Conservation (phyloP, 2,329 filamentous ascomycete species). For the Aspergillus cejpii region DNA sequence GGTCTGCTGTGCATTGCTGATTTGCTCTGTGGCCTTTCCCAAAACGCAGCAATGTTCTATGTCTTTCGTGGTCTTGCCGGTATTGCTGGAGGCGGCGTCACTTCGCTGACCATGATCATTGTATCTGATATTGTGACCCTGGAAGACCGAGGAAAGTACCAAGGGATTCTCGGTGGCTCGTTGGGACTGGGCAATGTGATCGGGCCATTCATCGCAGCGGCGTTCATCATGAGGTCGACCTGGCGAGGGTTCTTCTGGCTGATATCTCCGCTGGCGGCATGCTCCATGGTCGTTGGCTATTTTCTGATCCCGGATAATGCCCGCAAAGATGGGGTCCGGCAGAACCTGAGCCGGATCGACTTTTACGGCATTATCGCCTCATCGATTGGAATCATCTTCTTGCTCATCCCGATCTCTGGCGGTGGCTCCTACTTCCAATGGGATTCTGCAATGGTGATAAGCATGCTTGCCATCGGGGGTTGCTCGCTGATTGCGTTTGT, state of each 20-base stretch:
- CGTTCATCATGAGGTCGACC: constrained; percentile 39
- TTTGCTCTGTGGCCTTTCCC: constrained; percentile 53
- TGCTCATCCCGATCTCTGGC: constrained; percentile 59
- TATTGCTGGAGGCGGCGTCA: constrained; percentile 57
- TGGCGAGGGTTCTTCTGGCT: constrained; percentile 48
- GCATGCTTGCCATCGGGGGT: constrained; percentile 50
- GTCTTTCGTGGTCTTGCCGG: constrained; percentile 55
- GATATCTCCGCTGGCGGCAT: constrained; percentile 47
- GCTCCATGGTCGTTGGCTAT: constrained; percentile 44
- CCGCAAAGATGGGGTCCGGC: constrained; percentile 41
- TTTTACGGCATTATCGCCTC: constrained; percentile 52
- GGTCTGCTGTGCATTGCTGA: constrained; percentile 51
- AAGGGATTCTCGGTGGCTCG: constrained; percentile 43
- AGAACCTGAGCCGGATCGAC: constrained; percentile 53
- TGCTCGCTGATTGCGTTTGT: constrained; percentile 46
- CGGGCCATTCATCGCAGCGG: constrained; percentile 45
- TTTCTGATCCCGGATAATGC: constrained; percentile 50
- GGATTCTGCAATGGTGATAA: constrained; percentile 53
- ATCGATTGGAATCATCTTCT: constrained; percentile 51
- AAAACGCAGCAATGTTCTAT: constrained; percentile 54
- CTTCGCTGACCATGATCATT: constrained; percentile 55
- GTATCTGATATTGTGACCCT: constrained; percentile 55
- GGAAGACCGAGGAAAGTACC: constrained; percentile 52
- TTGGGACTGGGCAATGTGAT: constrained; percentile 44
- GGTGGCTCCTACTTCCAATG: constrained; percentile 53